Evolutionary conservation across 2,329 filamentous ascomycete genomes (phyloP).

Genomic region (Hyphodiscus sp.): DNA sequence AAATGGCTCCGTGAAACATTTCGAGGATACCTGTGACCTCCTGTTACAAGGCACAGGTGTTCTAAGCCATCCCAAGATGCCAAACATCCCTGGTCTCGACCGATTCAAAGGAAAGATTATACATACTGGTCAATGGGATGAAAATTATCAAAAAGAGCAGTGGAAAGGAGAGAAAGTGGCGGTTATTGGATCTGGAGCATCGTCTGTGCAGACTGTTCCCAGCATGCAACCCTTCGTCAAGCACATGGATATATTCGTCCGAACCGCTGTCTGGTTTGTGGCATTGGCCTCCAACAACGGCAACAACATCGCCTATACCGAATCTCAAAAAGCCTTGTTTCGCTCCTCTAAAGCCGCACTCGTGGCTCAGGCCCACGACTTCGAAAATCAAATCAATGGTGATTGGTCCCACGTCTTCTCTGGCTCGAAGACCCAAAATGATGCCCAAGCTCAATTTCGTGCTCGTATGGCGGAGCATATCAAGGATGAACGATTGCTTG

Average conservation of each 20-base stretch:
- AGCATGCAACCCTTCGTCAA: conserved; percentile 32
- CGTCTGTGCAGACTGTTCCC: conserved; percentile 47
- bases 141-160: conserved; percentile 21
- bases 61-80: conserved; percentile 36
- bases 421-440: conserved; percentile 29
- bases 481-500: conserved; percentile 35
- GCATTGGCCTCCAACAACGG: neutral
- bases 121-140: conserved; percentile 50
- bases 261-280: conserved; percentile 39
- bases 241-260: conserved; percentile 43
- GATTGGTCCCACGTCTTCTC: conserved; percentile 43
- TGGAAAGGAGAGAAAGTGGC: conserved; percentile 40
- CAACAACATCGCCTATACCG: neutral
- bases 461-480: conserved; percentile 27
- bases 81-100: conserved; percentile 42
- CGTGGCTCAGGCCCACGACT: conserved; percentile 3
- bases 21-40: conserved; percentile 33
- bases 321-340: neutral
- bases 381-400: conserved; percentile 35
- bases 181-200: conserved; percentile 50
- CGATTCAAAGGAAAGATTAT: conserved; percentile 44
- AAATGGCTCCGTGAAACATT: neutral
- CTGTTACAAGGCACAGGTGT: conserved; percentile 38
- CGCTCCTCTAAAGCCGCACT: neutral
- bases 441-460: conserved; percentile 28